Base-by-base conservation (phyloP, 2,329 filamentous ascomycete species). In the Stenocarpella maydis region DNA sequence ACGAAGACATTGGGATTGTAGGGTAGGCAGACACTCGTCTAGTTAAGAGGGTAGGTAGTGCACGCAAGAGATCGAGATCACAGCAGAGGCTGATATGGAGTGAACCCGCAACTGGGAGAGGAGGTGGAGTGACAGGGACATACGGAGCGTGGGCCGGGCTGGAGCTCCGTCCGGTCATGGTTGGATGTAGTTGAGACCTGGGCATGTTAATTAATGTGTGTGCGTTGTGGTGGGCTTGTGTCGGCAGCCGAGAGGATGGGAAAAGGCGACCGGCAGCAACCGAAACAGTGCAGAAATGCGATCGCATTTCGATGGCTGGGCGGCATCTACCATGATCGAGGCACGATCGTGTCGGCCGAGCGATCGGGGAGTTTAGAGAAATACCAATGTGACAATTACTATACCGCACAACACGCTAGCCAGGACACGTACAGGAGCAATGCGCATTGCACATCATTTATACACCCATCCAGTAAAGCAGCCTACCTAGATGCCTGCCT, bases 1-100 rank as follows among this genome's bases (percentile, higher is more conserved):
- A 39, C 41, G 28, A 12, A 41, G 12, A 49, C 58, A 63, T 49
- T 63, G 28, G 58, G 43, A 17, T 19, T 58, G 31, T 28, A 9
- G 17, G 66, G 4, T 28, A 55, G 66, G 4, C 21, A 55, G n/a
- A n/a, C 21, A 61, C 26, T 31, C 52, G 34, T 8, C 54, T 53
- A 65, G 53, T 66, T 65, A 41, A 9, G 41, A 52, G 24, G 65
- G 60, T 64, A 31, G 65, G 60, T 64, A 31, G 47, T 65, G 65
- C 21, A 53, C 61, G 28, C 54, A 81, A 81, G 65, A 63, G 39
- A 71, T 64, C 60, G 67, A 65, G 67, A 69, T 31, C 77, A 45
- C n/a, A 49, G 10, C 64, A 26, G 4, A 47, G 31, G 34, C 41
- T 26, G 21, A 28, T 4, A 34, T 34, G n/a, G n/a, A 39, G 9